These are phyloP conservation scores for Xerocomellus intermedius DNA, from an alignment of 768 basidiomycete species.

Conservation along the genomic window DNA sequence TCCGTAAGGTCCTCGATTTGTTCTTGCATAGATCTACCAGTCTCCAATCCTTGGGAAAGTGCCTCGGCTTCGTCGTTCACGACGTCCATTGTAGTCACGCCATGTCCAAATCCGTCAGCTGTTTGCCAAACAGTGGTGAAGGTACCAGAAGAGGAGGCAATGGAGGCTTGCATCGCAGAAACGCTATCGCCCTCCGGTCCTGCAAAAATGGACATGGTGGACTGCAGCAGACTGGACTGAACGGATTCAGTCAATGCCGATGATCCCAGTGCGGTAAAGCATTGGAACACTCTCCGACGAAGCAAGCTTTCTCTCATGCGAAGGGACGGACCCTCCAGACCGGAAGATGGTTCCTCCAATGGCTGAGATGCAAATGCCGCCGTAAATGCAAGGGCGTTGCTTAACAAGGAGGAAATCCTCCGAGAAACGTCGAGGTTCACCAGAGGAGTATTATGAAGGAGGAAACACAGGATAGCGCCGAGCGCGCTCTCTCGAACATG, in stretches of 20 bases:
- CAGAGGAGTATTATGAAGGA: slow-evolving; percentile 75
- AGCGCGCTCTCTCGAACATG: slow-evolving; percentile 89
- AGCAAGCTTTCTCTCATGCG: slow-evolving; percentile 81
- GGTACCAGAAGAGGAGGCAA: slow-evolving; percentile 78
- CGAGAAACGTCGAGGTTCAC: slow-evolving; percentile 91
- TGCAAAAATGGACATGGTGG: slow-evolving; percentile 77
- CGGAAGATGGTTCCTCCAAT: slow-evolving; percentile 56
- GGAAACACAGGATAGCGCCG: slow-evolving; percentile 84
- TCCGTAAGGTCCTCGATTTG: slow-evolving; percentile 79
- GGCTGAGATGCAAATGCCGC: slow-evolving; percentile 76
- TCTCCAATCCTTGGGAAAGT: slow-evolving; percentile 14
- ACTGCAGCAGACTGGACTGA: slow-evolving; percentile 79
- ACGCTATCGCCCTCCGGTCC: slow-evolving; percentile 82
- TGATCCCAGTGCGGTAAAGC: slow-evolving; percentile 80
- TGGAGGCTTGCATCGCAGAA: slow-evolving; percentile 87
- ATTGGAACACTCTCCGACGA: slow-evolving; percentile 83
- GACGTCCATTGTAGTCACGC: slow-evolving; percentile 71
- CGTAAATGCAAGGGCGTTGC: slow-evolving; percentile 87
- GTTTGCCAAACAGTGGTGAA: slow-evolving; percentile 87
- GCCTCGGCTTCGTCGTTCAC: slow-evolving; percentile 42
- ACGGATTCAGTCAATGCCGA: slow-evolving; percentile 77
- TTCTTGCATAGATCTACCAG: slow-evolving; percentile 65
- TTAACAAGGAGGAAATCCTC: slow-evolving; percentile 80
- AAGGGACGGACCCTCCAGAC: slow-evolving; percentile 51
- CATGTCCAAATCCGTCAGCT: slow-evolving; percentile 88